Base-by-base conservation (phyloP, 2,329 filamentous ascomycete species). In the Aureobasidium sp. region DNA sequence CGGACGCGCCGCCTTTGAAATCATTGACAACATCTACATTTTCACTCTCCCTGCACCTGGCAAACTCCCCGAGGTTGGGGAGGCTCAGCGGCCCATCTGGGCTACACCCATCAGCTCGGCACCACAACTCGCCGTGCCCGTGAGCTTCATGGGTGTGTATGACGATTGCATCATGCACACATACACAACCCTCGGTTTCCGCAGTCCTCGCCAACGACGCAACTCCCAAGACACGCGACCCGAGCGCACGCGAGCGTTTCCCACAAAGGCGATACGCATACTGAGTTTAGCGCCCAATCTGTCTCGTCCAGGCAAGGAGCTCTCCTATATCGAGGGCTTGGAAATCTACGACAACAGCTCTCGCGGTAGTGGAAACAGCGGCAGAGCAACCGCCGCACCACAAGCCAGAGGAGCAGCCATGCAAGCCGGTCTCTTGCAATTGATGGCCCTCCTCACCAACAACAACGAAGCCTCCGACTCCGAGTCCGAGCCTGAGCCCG, bases 131-230 rank as follows among this genome's bases (percentile, higher is more conserved):
- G 66, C 71, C 0, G 72, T 75, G 0, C 77, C 77, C 0, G 73
- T 78, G 27, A 77, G 74, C 61, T 79, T 77, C 65, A 79, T 79
- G 77, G 72, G 68, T 0, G 57, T 79, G 9, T 78, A 72, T 54
- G 76, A 78, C 53, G 77, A 79, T 66, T 75, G 74, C 38, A 73
- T 79, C 55, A 76, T 79, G 73, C 72, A 70, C 27, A 78, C 76
- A 3, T 78, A 74, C 61, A 75, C 74, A 5, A 57, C 60, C 33
- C 43, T 57, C 4, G 42, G 60, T 1, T 47, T 49, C 51, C 35
- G 43, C 21, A 38, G 31, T n/a, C 29, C 21, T 21, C 42, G 50
- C 9, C 40, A 15, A 5, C 33, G 46, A 53, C 17, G 31, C 6
- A 25, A 19, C 1, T 27, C 33, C 2, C 15, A 60, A 37, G 27